Percentiles rank a stretch among this genome's conserved stretches.
These are phyloP conservation scores for Dipteronia sinensis DNA, from an alignment of 345 rosid species.

Conservation along the genomic window DNA sequence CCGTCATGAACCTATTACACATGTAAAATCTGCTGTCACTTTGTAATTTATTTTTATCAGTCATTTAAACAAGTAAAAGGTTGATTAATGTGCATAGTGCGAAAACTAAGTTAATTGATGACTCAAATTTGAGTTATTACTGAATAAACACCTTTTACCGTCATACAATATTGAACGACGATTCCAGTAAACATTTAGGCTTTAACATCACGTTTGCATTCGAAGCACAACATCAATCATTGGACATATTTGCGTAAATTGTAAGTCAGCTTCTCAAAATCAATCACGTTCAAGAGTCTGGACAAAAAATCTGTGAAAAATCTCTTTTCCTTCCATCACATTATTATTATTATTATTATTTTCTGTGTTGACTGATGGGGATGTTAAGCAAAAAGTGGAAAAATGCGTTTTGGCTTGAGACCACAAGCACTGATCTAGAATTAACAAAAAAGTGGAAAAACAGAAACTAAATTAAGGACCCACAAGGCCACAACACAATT, in stretches of 20 bases:
- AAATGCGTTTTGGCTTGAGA: neutral
- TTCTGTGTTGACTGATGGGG: neutral
- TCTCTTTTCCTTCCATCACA: neutral
- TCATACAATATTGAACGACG: no score
- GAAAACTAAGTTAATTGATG: no score
- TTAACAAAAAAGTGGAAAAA: no score
- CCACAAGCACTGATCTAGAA: neutral
- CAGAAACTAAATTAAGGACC: conserved; percentile 11
- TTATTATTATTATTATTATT: no score
- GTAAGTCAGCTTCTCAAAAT: neutral
- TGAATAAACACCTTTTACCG: no score
- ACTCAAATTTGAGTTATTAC: no score
- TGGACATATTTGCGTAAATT: neutral
- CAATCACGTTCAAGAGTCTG: neutral
- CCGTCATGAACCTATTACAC: neutral
- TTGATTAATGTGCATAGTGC: no score
- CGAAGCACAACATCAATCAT: neutral
- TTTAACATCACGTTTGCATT: neutral
- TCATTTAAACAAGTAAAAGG: no score
- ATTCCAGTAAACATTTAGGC: neutral
- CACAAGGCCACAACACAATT: conserved; percentile 21
- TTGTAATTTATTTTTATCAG: no score
- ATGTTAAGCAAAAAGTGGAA: neutral
- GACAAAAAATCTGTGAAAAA: neutral
- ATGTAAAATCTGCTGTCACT: no score